Evolutionary conservation across 2,329 filamentous ascomycete species (phyloP), one percentile per base, ranked within the genome.

Genomic region (Escovopsis sp.): DNA sequence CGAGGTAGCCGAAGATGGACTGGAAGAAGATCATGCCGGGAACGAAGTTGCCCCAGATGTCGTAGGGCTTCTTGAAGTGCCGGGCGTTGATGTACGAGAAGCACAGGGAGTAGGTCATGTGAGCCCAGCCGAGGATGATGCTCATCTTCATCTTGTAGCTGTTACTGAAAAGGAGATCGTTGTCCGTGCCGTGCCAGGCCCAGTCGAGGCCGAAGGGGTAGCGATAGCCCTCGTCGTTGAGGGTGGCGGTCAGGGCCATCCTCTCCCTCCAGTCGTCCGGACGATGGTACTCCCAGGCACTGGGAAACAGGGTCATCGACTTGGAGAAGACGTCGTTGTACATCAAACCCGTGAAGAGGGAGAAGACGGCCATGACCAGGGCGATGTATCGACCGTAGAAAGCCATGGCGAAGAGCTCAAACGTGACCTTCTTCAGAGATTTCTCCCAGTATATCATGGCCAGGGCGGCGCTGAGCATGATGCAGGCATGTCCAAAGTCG

Each of bases 111-210:
- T 94, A 98, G 3, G 91, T 98, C 91, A 98, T 98, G 68, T 95
- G 88, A 45, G 77, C 77, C 91, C 93, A 98, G 61, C 93, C 91
- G 50, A 98, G 75, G 51, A 98, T 77, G 59, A 98, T 95, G 69
- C 85, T 93, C 66, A 98, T 84, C 73, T 98, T 98, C 91, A 98
- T 98, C 80, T 98, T 98, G 75, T 91, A 93, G 64, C 85, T 93
- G 81, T 98, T 98, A 61, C 78, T 83, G 68, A 98, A 98, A 40
- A 98, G 75, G 18, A 98, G 73, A 47, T 93, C 83, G 56, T 98
- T 98, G 55, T 96, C 89, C 11, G 87, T 83, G 46, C 83, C 87
- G 60, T 98, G 93, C 91, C 91, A 98, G 57, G 82, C 84, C 80
- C 82, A 94, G 59, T 98, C 91, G 47, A 98, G 67, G 52, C 91